Base-by-base conservation (phyloP, 2,329 filamentous ascomycete species). In the Penicillium sp. region DNA sequence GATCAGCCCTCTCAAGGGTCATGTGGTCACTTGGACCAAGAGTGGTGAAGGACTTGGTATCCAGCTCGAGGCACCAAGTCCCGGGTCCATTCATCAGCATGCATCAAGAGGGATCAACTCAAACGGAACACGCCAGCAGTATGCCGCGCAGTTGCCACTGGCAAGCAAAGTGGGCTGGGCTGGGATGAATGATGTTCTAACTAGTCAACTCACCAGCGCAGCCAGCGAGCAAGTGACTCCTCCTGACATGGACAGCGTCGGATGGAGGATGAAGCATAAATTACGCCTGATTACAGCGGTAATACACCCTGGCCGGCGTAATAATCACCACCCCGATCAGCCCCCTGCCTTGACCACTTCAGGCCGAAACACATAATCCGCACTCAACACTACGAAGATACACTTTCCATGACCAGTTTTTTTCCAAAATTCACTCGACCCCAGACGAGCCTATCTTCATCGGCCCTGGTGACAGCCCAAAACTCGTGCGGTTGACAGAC, bases 61-160 rank as follows among this genome's bases (percentile, higher is more conserved):
- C 63, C 60, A 28, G 28, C 43, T 62, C 62, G 49, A 59, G 62
- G 35, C 49, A 62, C 19, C 10, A 28, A 35, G 22, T 63, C 58
- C 58, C 58, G 49, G 45, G 45, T 46, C 58, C 58, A 60, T 35
- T 56, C 25, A 60, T 56, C 25, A 60, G 26, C 37, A 48, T 48
- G 46, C 46, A 28, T 3, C 25, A n/a, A 28, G 16, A 45, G 6
- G 22, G 42, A 25, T 45, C 42, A 26, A 25, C 8, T 30, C 45
- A 54, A 46, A 54, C 38, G 55, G 49, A 38, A 52, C n/a, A 22
- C 49, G 49, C 28, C 35, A 52, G 51, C 33, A 19, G 46, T 16
- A 26, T 56, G 52, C 43, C 55, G 61, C 55, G 51, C 60, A 57
- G 52, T 65, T 42, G 63, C 63, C 61, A 63, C 61, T 60, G 55